phyloP scores from a whole-genome alignment of 2,329 filamentous ascomycete species.

The Periconia sp. region DNA sequence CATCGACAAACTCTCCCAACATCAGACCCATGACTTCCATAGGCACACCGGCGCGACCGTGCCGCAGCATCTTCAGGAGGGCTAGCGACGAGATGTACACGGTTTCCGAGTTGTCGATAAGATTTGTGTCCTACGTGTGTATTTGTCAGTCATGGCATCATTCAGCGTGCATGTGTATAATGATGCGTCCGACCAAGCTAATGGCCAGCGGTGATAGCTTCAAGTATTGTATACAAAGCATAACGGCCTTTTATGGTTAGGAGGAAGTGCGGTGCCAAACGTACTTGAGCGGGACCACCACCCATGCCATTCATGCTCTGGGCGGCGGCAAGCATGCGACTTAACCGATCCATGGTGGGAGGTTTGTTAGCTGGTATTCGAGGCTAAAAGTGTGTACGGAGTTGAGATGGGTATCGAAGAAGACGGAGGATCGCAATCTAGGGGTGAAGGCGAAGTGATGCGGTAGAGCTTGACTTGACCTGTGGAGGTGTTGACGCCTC shows the following conservation, averaged over 20 bases:
- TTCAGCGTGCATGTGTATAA: too few relatives aligned
- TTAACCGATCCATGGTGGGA: slow-evolving; percentile 80
- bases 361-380: neutral
- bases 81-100: slow-evolving; percentile 98
- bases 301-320: slow-evolving; percentile 68
- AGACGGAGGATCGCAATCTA: neutral
- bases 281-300: slow-evolving; percentile 52
- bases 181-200: neutral
- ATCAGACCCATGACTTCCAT: slow-evolving; percentile 99
- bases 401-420: neutral
- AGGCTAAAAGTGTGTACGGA: neutral
- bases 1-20: slow-evolving; percentile 97
- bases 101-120: slow-evolving; percentile 99
- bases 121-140: slow-evolving; percentile 73
- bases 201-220: neutral
- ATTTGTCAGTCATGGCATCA: slow-evolving; percentile 10
- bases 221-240: neutral
- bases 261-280: slow-evolving; percentile 45
- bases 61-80: slow-evolving; percentile 96
- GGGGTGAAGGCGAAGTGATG: slow-evolving; percentile 2
- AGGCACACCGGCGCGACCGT: slow-evolving; percentile 93
- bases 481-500: too few relatives aligned
- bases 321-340: slow-evolving; percentile 79
- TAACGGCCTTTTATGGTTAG: slow-evolving; percentile 5
- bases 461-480: neutral